Evolutionary conservation across 2,329 filamentous ascomycete species (phyloP).

Genomic region (Fusarium xylarioides): DNA sequence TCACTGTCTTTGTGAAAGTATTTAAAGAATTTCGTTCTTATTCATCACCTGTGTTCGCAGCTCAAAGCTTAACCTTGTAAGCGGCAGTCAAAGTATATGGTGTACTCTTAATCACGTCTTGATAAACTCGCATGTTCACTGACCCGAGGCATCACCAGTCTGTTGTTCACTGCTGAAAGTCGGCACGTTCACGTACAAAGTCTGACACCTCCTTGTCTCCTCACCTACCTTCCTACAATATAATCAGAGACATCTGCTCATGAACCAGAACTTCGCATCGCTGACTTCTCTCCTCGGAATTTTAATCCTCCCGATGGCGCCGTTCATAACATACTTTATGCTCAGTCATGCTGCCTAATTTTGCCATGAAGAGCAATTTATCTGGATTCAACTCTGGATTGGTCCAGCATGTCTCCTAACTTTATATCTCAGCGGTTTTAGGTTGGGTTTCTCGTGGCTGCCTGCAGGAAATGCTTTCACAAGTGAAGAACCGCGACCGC

Average conservation of each 20-base stretch:
- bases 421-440: fast-evolving
- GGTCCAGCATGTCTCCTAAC: fast-evolving
- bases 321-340: background rate
- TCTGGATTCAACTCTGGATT: background rate
- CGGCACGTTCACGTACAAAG: background rate
- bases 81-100: too few relatives aligned
- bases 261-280: background rate
- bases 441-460: fast-evolving
- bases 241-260: background rate
- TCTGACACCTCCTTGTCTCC: background rate
- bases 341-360: fast-evolving
- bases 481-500: background rate
- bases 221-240: background rate
- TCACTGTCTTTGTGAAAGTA: background rate
- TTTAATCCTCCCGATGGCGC: background rate
- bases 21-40: background rate
- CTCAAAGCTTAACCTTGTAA: too few relatives aligned
- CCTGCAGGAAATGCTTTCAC: fast-evolving
- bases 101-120: background rate
- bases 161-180: background rate
- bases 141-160: fast-evolving
- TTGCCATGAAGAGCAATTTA: too few relatives aligned
- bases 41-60: too few relatives aligned
- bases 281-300: background rate
- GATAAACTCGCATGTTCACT: background rate